Percentiles rank a stretch among this genome's conserved stretches.
phyloP scores from a whole-genome alignment of 306 rosid genomes.

The Acacia crassicarpa region DNA sequence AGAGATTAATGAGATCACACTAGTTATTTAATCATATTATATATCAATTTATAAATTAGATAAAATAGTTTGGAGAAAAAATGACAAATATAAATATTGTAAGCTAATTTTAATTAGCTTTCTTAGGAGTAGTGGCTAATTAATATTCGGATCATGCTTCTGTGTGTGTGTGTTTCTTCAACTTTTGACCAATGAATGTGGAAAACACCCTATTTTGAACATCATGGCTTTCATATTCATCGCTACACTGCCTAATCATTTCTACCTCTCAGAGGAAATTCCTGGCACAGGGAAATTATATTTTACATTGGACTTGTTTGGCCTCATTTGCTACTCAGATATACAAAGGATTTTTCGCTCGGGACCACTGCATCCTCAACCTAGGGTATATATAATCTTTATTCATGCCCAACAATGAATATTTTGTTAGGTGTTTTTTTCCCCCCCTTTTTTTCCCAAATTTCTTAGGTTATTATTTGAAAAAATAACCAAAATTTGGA shows the following conservation, averaged over 20 bases:
- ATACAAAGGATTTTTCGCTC: conserved; percentile 89
- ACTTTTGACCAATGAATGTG: neutral
- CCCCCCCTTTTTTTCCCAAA: no score
- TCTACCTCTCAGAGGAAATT: neutral
- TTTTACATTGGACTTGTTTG: conserved; percentile 31
- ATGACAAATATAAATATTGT: no score
- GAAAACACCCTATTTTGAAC: neutral
- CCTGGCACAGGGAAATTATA: neutral
- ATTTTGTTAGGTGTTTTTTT: conserved; percentile 12
- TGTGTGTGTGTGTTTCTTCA: neutral
- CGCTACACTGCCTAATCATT: neutral
- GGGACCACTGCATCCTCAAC: conserved; percentile 81
- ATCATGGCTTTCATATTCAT: neutral
- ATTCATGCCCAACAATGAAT: conserved; percentile 6
- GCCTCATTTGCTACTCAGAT: conserved; percentile 60
- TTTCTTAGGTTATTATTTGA: neutral
- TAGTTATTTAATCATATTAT: no score
- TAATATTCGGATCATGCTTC: neutral
- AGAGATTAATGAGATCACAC: no score
- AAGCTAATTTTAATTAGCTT: no score
- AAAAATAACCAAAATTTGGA: neutral
- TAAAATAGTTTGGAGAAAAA: no score
- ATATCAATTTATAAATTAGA: no score
- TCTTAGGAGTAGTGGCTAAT: neutral
- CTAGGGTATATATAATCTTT: conserved; percentile 57